Conservation (phyloP, 1,139 yeast species). For the Hyphopichia pseudoburtonii region DNA sequence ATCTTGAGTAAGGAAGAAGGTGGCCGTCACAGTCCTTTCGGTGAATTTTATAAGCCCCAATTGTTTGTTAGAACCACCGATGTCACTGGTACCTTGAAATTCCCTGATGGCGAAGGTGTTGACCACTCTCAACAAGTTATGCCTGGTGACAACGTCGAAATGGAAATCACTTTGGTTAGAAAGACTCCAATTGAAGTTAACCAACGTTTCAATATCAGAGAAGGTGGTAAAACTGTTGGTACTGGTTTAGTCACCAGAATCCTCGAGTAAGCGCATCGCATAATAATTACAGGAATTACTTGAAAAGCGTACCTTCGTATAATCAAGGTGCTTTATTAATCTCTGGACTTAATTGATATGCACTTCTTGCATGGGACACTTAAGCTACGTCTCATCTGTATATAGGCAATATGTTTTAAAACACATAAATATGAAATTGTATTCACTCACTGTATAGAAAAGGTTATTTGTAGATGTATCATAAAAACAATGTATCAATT, state of each 20-base stretch:
- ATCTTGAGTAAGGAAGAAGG: constrained; percentile 96
- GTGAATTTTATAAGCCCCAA: constrained; percentile 97
- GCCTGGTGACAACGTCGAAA: constrained; percentile 99
- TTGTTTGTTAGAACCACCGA: constrained; percentile 95
- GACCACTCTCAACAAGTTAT: constrained; percentile 88
- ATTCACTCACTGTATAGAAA: too few relatives aligned
- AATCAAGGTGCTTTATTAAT: too few relatives aligned
- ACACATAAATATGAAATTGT: too few relatives aligned
- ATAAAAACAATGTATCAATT: too few relatives aligned
- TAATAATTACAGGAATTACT: too few relatives aligned
- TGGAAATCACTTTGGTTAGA: constrained; percentile 87
- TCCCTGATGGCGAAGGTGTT: constrained; percentile 82
- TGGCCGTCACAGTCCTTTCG: constrained; percentile 98
- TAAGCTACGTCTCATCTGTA: too few relatives aligned
- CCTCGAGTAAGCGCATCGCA: constrained; percentile 61
- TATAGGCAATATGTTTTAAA: too few relatives aligned
- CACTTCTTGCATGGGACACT: too few relatives aligned
- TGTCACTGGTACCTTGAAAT: constrained; percentile 85
- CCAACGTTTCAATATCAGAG: constrained; percentile 99
- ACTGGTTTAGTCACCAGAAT: constrained; percentile 97
- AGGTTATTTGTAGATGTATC: too few relatives aligned
- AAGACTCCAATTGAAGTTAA: constrained; percentile 95
- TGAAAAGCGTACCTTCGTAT: too few relatives aligned
- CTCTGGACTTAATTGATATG: too few relatives aligned
- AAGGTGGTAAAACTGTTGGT: constrained; percentile 99